Base-by-base conservation (phyloP, 1,284 basidiomycete species). In the Apiotrichum gracile region DNA sequence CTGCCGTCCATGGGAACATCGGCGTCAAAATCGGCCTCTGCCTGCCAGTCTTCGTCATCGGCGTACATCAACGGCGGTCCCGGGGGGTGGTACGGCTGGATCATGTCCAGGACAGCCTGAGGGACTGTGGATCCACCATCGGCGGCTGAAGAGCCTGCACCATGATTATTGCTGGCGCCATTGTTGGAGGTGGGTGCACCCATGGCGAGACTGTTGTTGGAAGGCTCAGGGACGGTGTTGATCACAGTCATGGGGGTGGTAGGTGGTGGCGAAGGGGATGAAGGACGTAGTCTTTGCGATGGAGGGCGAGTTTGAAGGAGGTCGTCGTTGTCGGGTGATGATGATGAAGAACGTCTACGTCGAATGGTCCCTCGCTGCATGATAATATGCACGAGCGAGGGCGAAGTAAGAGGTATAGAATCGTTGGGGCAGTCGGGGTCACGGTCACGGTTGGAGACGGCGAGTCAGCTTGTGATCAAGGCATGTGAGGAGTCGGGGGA, bases 11-110 rank as follows among this genome's bases (percentile, higher is more conserved):
- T 51, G n/a, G 46, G 42, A 17, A 54, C 38, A 25, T 51, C 52
- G 25, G 22, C 46, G 19, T 21, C 21, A 8, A 38, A 43, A 27
- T 50, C 39, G 12, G 52, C 44, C 16, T 54, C 39, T 14, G 61
- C 54, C 17, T 35, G 39, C 71, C 71, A 73, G 35, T 69, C 67
- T 16, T 51, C 47, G 48, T 73, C 69, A 54, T 73, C 71, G 16
- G 59, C 58, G 43, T 73, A 73, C 68, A 72, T 69, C n/a, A 70
- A 50, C 10, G 31, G 16, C 31, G 49, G 38, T 22, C 70, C 64
- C 5, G 51, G 26, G 0, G 60, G 61, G 17, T 40, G 38, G 42
- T 53, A 53, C 1, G 41, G 46, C 3, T 41, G 51, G 14, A 59
- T 49, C 19, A 39, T 35, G 10, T 55, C 54, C 0, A 59, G 41